Evolutionary conservation across 352 stramenopile genomes (phyloP).

Genomic region (Elongisporangium undulatum): DNA sequence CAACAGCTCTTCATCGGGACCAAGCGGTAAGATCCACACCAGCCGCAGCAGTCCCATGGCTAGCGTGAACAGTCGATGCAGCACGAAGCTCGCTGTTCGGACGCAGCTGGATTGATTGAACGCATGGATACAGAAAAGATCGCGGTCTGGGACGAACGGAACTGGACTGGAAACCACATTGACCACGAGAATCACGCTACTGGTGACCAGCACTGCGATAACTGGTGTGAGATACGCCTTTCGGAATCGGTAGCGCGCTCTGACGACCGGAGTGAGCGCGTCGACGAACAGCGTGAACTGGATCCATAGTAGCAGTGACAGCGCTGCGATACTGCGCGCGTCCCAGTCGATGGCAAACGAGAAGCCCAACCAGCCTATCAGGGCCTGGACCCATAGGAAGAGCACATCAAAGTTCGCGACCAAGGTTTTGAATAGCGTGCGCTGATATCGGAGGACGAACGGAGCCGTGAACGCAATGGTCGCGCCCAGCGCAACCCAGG

Average conservation of each 20-base stretch:
- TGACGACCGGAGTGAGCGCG: not conserved
- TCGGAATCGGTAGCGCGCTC: not conserved
- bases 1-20: not conserved
- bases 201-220: not conserved
- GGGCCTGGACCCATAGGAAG: not conserved
- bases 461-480: no score
- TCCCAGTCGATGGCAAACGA: not conserved
- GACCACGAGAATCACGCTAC: not conserved
- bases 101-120: not conserved
- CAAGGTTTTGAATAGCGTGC: no score
- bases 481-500: no score
- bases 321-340: not conserved
- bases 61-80: not conserved
- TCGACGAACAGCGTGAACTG: not conserved
- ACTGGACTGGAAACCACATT: not conserved
- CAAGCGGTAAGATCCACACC: not conserved
- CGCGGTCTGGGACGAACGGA: not conserved
- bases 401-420: not conserved
- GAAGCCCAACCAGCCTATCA: not conserved
- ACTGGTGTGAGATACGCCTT: not conserved
- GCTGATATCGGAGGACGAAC: no score
- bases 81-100: not conserved
- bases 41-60: not conserved
- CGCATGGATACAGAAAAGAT: not conserved
- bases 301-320: not conserved